Conservation (phyloP, 2,329 filamentous ascomycete species). For the Cryphonectria parasitica region DNA sequence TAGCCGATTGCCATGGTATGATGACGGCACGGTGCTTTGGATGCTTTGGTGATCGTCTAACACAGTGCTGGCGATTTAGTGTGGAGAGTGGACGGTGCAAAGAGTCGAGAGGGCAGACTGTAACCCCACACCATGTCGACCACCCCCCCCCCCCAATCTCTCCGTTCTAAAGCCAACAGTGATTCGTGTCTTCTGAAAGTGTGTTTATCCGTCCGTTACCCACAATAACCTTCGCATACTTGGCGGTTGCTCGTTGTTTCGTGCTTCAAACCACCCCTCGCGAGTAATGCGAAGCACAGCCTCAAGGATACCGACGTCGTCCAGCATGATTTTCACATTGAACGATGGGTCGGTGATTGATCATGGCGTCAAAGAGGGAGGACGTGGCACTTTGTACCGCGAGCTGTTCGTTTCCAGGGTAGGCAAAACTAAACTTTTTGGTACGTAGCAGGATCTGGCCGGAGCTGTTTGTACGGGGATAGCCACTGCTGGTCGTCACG, state of each 20-base stretch:
- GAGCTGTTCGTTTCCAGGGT: not conserved
- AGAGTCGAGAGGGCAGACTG: constrained; percentile 17
- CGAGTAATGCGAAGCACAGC: not conserved
- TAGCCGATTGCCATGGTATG: constrained; percentile 5
- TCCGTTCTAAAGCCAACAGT: constrained; percentile 16
- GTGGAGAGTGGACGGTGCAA: constrained; percentile 10
- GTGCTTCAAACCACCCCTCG: not conserved
- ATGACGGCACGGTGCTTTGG: constrained; percentile 9
- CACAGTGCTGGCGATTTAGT: constrained; percentile 18
- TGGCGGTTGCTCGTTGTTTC: not conserved
- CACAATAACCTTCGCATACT: not conserved
- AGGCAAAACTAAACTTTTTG: not conserved
- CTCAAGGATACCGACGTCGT: not conserved
- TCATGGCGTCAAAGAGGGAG: not conserved
- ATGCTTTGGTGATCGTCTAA: not conserved
- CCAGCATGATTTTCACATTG: not conserved
- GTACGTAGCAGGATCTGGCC: not conserved
- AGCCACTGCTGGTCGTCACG: not conserved
- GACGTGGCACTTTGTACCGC: constrained; percentile 1
- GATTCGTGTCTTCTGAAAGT: constrained; percentile 9
- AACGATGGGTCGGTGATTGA: not conserved
- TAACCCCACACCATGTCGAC: not conserved
- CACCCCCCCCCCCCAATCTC: not conserved
- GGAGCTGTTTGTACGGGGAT: not conserved
- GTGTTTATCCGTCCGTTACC: not conserved